These are phyloP conservation scores for Ligustrum vulgare DNA, from an alignment of 257 asterid species.

Conservation along the genomic window DNA sequence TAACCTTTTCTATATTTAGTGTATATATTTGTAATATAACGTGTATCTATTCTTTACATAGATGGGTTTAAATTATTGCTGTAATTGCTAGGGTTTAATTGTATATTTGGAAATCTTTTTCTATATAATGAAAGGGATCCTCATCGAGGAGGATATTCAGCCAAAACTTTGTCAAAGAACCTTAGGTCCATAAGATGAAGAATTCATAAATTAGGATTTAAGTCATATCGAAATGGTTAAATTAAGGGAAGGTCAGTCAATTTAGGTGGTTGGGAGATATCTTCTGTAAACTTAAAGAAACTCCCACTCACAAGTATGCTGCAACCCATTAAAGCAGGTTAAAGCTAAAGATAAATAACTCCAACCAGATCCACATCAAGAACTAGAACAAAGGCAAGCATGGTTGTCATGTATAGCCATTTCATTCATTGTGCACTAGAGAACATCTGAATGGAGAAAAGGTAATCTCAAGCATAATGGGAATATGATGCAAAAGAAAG, in stretches of 20 bases:
- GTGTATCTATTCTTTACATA: no score
- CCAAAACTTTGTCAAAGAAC: no score
- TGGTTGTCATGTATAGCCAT: not conserved
- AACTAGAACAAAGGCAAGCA: not conserved
- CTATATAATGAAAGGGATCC: no score
- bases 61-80: no score
- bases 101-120: no score
- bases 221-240: not conserved
- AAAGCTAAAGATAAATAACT: not conserved
- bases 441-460: not conserved
- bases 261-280: not conserved
- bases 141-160: no score
- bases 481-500: not conserved
- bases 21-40: no score
- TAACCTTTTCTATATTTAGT: no score
- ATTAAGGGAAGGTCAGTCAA: not conserved
- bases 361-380: not conserved
- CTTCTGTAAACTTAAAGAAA: not conserved
- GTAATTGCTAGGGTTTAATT: no score
- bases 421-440: not conserved
- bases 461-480: not conserved
- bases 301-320: not conserved
- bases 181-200: not conserved
- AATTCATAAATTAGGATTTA: not conserved
- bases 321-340: not conserved